Evolutionary conservation across 371 early-diverging fungal species (phyloP).

Genomic region (Syncephalastrum monosporum): DNA sequence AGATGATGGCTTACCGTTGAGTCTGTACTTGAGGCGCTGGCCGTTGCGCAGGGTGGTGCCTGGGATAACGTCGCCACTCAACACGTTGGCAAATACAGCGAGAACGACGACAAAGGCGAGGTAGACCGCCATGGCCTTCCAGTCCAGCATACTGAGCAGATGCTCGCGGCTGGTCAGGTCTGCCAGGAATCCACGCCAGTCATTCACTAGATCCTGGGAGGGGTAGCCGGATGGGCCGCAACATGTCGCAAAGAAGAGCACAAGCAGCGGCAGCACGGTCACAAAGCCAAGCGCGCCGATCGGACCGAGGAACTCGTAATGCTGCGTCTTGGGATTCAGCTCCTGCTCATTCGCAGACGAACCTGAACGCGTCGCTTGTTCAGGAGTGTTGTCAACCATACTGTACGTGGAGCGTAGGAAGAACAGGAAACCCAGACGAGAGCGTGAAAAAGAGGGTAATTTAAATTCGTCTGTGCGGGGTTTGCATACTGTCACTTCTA

Average conservation of each 20-base stretch:
- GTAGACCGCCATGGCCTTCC: conserved; percentile 59
- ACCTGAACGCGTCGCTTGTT: no score
- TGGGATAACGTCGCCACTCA: conserved; percentile 67
- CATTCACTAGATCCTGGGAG: conserved; percentile 26
- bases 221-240: conserved; percentile 46
- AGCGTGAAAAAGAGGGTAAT: no score
- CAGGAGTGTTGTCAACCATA: no score
- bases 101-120: conserved; percentile 70
- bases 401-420: no score
- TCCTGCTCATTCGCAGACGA: conserved; percentile 11
- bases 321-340: conserved; percentile 55
- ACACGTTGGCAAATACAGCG: conserved; percentile 57
- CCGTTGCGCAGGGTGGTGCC: conserved; percentile 78
- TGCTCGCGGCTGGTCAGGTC: conserved; percentile 20
- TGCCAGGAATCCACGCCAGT: conserved; percentile 17
- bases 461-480: no score
- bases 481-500: no score
- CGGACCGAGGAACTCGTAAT: conserved; percentile 84
- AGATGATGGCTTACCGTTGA: conserved; percentile 61
- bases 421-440: no score
- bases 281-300: conserved; percentile 72
- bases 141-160: conserved; percentile 34
- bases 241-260: conserved; percentile 43
- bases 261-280: conserved; percentile 58
- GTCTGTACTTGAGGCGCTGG: conserved; percentile 59